Conservation (phyloP, 768 basidiomycete species). For the Scleroderma citrinum region DNA sequence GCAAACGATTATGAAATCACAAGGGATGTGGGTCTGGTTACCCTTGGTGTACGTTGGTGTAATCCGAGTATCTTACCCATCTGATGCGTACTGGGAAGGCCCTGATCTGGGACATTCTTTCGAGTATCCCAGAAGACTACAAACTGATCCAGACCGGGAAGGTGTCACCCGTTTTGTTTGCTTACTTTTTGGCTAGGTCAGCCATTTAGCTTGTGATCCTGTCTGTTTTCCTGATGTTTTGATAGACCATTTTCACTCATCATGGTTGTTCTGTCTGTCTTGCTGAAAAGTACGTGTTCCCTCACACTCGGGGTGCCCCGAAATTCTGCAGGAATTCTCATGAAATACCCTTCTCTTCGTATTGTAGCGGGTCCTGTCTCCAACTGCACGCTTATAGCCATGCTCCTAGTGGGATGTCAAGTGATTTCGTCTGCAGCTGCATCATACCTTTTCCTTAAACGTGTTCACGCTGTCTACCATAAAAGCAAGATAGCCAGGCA, state of each 20-base stretch:
- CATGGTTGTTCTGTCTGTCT: slow-evolving; percentile 8
- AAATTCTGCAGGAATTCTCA: no score
- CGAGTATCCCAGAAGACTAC: slow-evolving; percentile 17
- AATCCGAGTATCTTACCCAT: background rate
- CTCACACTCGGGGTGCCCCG: background rate
- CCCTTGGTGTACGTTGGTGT: background rate
- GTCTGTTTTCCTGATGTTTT: slow-evolving; percentile 3
- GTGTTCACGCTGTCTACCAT: slow-evolving; percentile 32
- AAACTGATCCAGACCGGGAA: slow-evolving; percentile 11
- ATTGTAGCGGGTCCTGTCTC: slow-evolving; percentile 17
- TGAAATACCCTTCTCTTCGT: background rate
- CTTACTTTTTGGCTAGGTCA: slow-evolving; percentile 21
- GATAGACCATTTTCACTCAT: slow-evolving; percentile 10
- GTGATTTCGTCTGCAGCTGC: slow-evolving; percentile 23
- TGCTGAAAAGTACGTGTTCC: slow-evolving; percentile 16
- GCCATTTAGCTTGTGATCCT: background rate
- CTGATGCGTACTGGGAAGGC: slow-evolving; percentile 10
- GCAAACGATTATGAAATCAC: background rate
- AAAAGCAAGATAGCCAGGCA: slow-evolving; percentile 12
- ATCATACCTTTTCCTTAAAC: slow-evolving; percentile 33
- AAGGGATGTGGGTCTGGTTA: background rate
- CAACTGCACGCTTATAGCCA: slow-evolving; percentile 14
- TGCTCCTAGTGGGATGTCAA: slow-evolving; percentile 12
- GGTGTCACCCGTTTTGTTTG: slow-evolving; percentile 13
- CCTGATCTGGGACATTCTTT: slow-evolving; percentile 22